Evolutionary conservation across 2,329 filamentous ascomycete species (phyloP).

Genomic region (Paraconiothyrium brasiliense): DNA sequence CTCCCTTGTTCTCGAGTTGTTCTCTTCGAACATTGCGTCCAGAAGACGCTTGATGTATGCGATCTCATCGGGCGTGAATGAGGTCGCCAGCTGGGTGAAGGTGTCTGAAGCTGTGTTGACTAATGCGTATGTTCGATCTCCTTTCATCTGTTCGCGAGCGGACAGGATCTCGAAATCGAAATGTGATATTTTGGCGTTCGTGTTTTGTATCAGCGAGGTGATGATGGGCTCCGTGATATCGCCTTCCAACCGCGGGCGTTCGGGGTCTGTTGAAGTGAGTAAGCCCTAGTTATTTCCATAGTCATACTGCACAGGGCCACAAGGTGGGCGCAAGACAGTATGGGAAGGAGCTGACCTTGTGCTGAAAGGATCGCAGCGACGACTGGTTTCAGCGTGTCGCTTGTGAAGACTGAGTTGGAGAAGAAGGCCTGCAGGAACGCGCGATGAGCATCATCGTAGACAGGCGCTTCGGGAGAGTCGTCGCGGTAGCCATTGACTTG

Average conservation of each 20-base stretch:
- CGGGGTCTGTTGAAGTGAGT: constrained; percentile 37
- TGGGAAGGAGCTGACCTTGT: constrained; percentile 37
- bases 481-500: constrained; percentile 19
- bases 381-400: constrained; percentile 75
- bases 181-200: constrained; percentile 76
- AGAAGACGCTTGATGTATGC: constrained; percentile 87
- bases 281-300: neutral
- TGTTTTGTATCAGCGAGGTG: constrained; percentile 71
- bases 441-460: constrained; percentile 70
- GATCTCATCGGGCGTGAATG: constrained; percentile 82
- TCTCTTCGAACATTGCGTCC: constrained; percentile 89
- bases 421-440: constrained; percentile 93
- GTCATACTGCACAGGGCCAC: no score
- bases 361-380: constrained; percentile 78
- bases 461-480: constrained; percentile 25
- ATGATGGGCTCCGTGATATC: constrained; percentile 76
- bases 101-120: constrained; percentile 89
- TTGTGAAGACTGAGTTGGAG: constrained; percentile 78
- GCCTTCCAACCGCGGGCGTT: constrained; percentile 61
- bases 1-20: constrained; percentile 83
- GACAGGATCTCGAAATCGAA: constrained; percentile 91
- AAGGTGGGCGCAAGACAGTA: neutral
- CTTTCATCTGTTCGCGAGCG: constrained; percentile 72
- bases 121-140: constrained; percentile 78
- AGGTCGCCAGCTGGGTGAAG: constrained; percentile 86